These are phyloP conservation scores for Trichoderma reesei DNA, from an alignment of 495 filamentous ascomycete species.

Conservation along the genomic window DNA sequence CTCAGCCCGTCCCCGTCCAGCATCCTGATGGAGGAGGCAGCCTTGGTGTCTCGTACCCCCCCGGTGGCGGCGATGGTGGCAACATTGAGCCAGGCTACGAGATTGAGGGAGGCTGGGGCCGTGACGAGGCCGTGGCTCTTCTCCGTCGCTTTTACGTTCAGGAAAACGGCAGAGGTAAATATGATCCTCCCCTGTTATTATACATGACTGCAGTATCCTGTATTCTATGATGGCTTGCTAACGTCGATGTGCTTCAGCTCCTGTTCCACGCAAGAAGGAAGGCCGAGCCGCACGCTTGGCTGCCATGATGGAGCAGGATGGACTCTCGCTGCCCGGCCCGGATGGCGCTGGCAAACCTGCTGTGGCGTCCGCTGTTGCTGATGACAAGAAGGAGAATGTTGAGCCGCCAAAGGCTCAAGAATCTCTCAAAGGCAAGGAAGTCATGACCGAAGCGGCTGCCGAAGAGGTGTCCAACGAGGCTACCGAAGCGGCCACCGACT, in stretches of 20 bases:
- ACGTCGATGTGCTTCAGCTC: slow-evolving; percentile 22
- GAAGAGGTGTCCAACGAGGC: too few species aligned
- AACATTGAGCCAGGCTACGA: slow-evolving; percentile 62
- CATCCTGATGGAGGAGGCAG: slow-evolving; percentile 13
- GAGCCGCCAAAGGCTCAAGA: background rate
- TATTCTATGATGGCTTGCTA: background rate
- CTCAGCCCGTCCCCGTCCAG: background rate
- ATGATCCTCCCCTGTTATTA: background rate
- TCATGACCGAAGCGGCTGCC: background rate
- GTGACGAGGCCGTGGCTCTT: slow-evolving; percentile 82
- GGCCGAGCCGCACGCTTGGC: slow-evolving; percentile 38
- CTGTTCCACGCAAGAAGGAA: slow-evolving; percentile 44
- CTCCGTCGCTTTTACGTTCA: slow-evolving; percentile 92
- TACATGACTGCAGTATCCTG: background rate
- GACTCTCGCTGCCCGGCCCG: background rate
- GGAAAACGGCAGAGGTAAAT: slow-evolving; percentile 77
- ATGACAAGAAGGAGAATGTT: background rate
- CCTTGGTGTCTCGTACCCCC: slow-evolving; percentile 14
- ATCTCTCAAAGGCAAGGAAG: background rate
- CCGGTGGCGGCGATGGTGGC: slow-evolving; percentile 28
- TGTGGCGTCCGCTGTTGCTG: background rate
- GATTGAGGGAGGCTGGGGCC: slow-evolving; percentile 71
- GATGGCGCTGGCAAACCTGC: background rate
- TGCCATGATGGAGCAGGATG: slow-evolving; percentile 31
- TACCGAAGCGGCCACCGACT: too few species aligned